A percentile compares a stretch with the other conserved stretches of the same genome.
These are phyloP conservation scores for Chimonanthus praecox DNA, from an alignment of 164 flowering plant species.

Conservation along the genomic window DNA sequence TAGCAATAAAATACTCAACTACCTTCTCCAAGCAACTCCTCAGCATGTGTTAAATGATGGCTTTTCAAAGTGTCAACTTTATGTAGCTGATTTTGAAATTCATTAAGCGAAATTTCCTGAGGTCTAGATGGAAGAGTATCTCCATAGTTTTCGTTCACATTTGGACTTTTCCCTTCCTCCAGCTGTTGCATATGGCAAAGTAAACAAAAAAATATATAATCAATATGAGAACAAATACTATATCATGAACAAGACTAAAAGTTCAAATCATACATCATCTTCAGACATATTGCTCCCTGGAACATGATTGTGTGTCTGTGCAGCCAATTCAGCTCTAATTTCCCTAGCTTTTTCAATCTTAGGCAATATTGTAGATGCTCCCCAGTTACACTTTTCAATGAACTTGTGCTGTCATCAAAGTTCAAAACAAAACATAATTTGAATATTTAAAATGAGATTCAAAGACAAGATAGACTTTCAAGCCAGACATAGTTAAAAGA, in stretches of 20 bases:
- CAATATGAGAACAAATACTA: neutral
- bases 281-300: conserved; percentile 30
- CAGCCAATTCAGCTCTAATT: conserved; percentile 57
- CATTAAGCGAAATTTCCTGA: conserved; percentile 24
- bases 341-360: conserved; percentile 86
- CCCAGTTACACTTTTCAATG: conserved; percentile 81
- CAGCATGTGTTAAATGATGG: conserved; percentile 20
- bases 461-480: neutral
- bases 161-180: conserved; percentile 27
- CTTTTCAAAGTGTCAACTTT: conserved; percentile 18
- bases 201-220: neutral
- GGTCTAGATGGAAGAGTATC: conserved; percentile 82
- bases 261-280: conserved; percentile 36
- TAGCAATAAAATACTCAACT: neutral
- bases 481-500: too few species aligned
- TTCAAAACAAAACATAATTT: neutral
- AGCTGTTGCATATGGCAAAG: conserved; percentile 26
- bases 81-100: conserved; percentile 19
- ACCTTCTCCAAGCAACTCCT: conserved; percentile 43
- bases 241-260: conserved; percentile 1
- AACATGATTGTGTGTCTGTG: conserved; percentile 41
- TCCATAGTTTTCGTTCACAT: conserved; percentile 62
- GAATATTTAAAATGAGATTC: neutral
- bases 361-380: conserved; percentile 71
- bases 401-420: conserved; percentile 69